Conservation (phyloP, 2,329 filamentous ascomycete genomes). For the Talaromyces sp. region DNA sequence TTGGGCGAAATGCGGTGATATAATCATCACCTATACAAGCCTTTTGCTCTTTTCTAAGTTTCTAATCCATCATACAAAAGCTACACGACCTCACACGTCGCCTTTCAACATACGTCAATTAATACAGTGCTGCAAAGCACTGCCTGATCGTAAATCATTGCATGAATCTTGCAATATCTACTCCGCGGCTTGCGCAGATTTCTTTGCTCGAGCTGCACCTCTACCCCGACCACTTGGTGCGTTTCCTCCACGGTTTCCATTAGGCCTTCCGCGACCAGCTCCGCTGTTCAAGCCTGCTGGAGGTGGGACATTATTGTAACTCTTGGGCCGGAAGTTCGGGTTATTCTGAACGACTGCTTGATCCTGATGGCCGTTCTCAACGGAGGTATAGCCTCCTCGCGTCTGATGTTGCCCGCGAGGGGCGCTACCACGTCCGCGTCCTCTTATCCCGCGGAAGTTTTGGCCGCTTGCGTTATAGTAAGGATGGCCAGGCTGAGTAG, state of each 20-base stretch:
- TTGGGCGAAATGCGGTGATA: background rate
- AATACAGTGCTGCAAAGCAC: background rate
- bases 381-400: slow-evolving; percentile 37
- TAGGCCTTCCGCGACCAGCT: slow-evolving; percentile 33
- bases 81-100: background rate
- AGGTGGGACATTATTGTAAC: slow-evolving; percentile 51
- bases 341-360: slow-evolving; percentile 55
- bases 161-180: background rate
- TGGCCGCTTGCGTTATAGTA: slow-evolving; percentile 28
- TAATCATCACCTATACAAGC: background rate
- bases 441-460: slow-evolving; percentile 35
- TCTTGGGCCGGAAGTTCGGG: slow-evolving; percentile 54
- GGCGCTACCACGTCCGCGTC: slow-evolving; percentile 21
- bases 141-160: background rate
- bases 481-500: slow-evolving; percentile 33
- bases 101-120: background rate
- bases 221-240: slow-evolving; percentile 6
- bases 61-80: background rate
- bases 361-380: slow-evolving; percentile 50
- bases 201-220: slow-evolving; percentile 10
- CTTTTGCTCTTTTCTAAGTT: background rate
- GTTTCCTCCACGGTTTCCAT: slow-evolving; percentile 23
- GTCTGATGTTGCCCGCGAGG: slow-evolving; percentile 30
- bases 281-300: slow-evolving; percentile 38
- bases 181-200: background rate